phyloP scores from a whole-genome alignment of 257 asterid genomes.

The Anisodus tanguticus region DNA sequence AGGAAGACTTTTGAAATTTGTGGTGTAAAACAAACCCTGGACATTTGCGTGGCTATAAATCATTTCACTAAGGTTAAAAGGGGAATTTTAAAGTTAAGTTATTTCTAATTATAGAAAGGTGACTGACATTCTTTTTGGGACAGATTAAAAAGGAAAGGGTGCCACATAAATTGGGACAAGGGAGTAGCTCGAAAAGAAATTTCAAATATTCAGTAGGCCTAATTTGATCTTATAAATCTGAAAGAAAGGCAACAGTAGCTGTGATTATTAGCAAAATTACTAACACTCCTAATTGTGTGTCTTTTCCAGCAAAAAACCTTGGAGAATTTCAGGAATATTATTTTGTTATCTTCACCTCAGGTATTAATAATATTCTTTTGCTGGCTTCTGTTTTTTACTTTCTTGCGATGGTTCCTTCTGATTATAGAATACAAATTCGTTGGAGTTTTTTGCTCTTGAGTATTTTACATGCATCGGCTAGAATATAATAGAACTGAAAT shows the following conservation, averaged over 20 bases:
- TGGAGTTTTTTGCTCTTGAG: neutral
- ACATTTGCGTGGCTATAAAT: too few species aligned
- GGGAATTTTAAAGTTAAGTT: too few species aligned
- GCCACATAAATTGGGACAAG: neutral
- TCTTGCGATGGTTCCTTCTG: neutral
- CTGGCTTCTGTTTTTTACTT: neutral
- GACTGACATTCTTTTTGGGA: too few species aligned
- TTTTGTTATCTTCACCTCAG: slow-evolving; percentile 93
- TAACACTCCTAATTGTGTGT: slow-evolving; percentile 29
- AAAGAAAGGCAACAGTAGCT: neutral
- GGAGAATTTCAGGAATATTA: slow-evolving; percentile 84
- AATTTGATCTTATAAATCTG: neutral
- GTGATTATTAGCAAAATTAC: slow-evolving; percentile 21
- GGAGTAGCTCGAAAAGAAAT: neutral
- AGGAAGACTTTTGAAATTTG: too few species aligned
- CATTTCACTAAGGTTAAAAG: too few species aligned
- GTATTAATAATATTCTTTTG: slow-evolving; percentile 44
- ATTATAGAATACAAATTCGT: neutral
- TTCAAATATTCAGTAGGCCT: neutral
- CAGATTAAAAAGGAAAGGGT: neutral
- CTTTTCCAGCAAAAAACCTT: slow-evolving; percentile 75
- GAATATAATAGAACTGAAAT: slow-evolving; percentile 7
- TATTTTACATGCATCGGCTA: neutral
- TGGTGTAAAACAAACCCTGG: too few species aligned
- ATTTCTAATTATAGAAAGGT: too few species aligned